Evolutionary conservation across 2,329 filamentous ascomycete species (phyloP), one percentile per base, ranked within the genome.

Genomic region (Fusarium sp.): DNA sequence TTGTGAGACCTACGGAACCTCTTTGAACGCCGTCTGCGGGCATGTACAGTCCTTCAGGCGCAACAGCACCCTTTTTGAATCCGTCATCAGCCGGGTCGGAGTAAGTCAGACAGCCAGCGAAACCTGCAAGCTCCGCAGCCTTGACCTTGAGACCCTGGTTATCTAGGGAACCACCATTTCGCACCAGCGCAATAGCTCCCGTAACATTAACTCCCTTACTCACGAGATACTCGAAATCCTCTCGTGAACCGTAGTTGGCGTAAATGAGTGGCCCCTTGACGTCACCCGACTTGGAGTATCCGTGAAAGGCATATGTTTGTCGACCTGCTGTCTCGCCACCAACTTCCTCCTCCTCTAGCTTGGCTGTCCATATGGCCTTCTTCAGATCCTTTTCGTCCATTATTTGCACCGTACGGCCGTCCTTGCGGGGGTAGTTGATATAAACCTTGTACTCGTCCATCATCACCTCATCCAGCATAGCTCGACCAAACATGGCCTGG

Each of bases 31-130:
- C 92, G 76, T 96, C 93, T 2, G 87, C 86, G 0, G 95, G 93
- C 88, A 95, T 91, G 80, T 87, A 97, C 25, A 90, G 89, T 38
- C 94, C 95, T 25, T 92, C 84, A 0, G 95, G 95, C 71, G 91
- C 94, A 0, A 89, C 85, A 1, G 89, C 84, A 6, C 94, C 95
- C 71, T 88, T 88, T 29, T 88, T 80, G 75, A 95, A 96, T 2
- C 94, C 94, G 77, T 97, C 92, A 53, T 98, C 92, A 3, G 87
- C 86, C 0, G 95, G 95, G 77, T 98, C 96, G 54, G 91, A 97
- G 83, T 98, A 99, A 62, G 97, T 92, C 59, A 99, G 88, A 75
- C 94, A 97, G 16, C 95, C 96, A 3, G 87, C 89, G 70, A 94
- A 96, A 3, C 96, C 96, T 16, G 92, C 93, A 73, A 93, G 79